phyloP scores from a whole-genome alignment of 768 basidiomycete genomes.

The Auricularia sp. region DNA sequence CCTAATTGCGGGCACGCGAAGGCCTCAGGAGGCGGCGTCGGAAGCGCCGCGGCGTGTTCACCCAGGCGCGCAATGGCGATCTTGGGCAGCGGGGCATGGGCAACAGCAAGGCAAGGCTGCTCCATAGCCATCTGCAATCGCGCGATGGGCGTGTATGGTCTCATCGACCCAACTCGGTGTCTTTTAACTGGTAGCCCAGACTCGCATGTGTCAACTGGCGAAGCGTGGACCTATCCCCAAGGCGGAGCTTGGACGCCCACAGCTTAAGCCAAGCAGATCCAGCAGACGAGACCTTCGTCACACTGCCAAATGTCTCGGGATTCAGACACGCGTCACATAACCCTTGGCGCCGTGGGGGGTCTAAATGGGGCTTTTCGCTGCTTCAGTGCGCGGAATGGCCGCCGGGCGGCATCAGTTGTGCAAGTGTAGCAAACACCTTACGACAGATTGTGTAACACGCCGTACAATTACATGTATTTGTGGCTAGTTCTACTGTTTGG shows the following conservation, averaged over 20 bases:
- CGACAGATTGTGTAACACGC: too few species aligned
- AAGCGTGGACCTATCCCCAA: background rate
- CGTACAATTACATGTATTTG: background rate
- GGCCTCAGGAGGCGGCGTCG: background rate
- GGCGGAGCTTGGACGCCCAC: background rate
- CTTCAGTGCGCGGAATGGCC: too few species aligned
- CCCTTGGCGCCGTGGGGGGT: background rate
- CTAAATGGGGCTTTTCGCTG: too few species aligned
- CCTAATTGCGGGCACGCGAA: background rate
- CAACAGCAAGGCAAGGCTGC: background rate
- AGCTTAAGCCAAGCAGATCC: background rate
- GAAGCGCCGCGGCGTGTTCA: background rate
- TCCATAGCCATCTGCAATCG: too few species aligned
- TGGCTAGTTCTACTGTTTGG: slow-evolving; percentile 8
- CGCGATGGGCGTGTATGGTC: too few species aligned
- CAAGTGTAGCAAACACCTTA: too few species aligned
- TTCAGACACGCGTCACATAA: too few species aligned
- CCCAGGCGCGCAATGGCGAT: background rate
- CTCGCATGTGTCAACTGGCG: background rate
- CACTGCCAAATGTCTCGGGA: too few species aligned
- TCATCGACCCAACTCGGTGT: too few species aligned
- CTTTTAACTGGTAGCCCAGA: too few species aligned
- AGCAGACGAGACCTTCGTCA: background rate
- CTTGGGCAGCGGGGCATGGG: background rate
- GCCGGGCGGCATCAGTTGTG: too few species aligned